These are phyloP conservation scores for Neopestalotiopsis sp. DNA, from an alignment of 2,329 filamentous ascomycete species.

Conservation along the genomic window DNA sequence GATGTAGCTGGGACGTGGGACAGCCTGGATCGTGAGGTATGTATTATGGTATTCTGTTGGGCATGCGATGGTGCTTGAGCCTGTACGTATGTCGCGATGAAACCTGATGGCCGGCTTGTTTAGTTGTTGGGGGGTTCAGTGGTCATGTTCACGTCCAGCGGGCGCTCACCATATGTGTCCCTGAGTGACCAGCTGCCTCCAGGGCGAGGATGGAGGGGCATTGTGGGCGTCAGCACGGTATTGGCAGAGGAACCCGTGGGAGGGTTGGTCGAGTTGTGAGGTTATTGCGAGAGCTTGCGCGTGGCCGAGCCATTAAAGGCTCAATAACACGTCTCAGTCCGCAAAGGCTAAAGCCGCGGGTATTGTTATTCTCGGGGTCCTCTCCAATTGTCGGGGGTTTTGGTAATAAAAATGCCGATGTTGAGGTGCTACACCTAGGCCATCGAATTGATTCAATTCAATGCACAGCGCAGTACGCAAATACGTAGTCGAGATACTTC, in stretches of 20 bases:
- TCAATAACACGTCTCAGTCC: not conserved
- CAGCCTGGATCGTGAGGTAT: slow-evolving; percentile 16
- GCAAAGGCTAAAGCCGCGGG: not conserved
- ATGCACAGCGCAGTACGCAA: not conserved
- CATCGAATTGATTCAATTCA: not conserved
- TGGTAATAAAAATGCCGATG: slow-evolving; percentile 6
- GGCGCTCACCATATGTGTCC: slow-evolving; percentile 37
- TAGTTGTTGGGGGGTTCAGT: not conserved
- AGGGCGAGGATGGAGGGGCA: slow-evolving; percentile 30
- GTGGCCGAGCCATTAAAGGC: slow-evolving; percentile 12
- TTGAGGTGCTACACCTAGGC: not conserved
- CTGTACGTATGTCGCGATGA: slow-evolving; percentile 37
- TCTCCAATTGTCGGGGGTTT: slow-evolving; percentile 12
- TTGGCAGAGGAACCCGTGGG: not conserved
- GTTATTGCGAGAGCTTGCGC: not conserved
- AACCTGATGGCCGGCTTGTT: slow-evolving; percentile 28
- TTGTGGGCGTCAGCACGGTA: slow-evolving; percentile 17
- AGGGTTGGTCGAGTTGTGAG: not conserved
- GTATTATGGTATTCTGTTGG: slow-evolving; percentile 14
- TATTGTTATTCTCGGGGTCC: not conserved
- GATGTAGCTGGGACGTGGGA: not conserved
- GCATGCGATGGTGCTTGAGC: slow-evolving; percentile 26
- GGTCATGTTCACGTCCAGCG: not conserved
- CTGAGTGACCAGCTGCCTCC: slow-evolving; percentile 36
- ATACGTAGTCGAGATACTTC: not conserved